A percentile compares a stretch with the other conserved stretches of the same genome.
Evolutionary conservation across 805 yeast species (phyloP).

Genomic region (Candida manassasensis): DNA sequence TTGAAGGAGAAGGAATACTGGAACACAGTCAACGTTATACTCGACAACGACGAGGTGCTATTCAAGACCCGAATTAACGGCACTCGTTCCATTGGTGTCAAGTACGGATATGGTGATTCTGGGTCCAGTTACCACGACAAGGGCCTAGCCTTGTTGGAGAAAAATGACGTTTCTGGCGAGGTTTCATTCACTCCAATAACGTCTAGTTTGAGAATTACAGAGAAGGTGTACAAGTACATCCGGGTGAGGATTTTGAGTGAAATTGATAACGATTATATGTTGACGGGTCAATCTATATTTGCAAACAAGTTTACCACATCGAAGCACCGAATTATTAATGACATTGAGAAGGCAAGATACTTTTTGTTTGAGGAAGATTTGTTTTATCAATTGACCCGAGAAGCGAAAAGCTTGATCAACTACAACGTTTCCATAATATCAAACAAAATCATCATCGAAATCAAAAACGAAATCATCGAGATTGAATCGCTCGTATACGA

Average conservation of each 20-base stretch:
- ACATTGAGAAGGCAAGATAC: slow-evolving; percentile 63
- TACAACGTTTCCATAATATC: slow-evolving; percentile 63
- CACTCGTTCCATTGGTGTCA: slow-evolving; percentile 64
- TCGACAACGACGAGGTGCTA: slow-evolving; percentile 52
- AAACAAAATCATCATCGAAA: slow-evolving; percentile 60
- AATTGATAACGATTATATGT: slow-evolving; percentile 47
- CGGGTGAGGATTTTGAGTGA: slow-evolving; percentile 56
- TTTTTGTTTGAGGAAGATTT: slow-evolving; percentile 86
- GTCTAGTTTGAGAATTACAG: slow-evolving; percentile 29
- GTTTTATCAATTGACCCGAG: slow-evolving; percentile 71
- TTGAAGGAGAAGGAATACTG: slow-evolving; percentile 64
- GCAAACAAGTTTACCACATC: slow-evolving; percentile 8
- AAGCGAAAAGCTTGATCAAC: slow-evolving; percentile 64
- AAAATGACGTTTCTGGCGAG: slow-evolving; percentile 34
- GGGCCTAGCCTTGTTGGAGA: slow-evolving; percentile 70
- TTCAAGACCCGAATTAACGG: slow-evolving; percentile 51
- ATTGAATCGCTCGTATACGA: slow-evolving; percentile 55
- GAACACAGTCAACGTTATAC: slow-evolving; percentile 46
- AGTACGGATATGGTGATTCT: slow-evolving; percentile 87
- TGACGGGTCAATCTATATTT: slow-evolving; percentile 54
- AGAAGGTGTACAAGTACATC: slow-evolving; percentile 43
- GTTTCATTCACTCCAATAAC: slow-evolving; percentile 29
- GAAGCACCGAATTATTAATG: slow-evolving; percentile 36
- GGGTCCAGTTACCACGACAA: slow-evolving; percentile 74
- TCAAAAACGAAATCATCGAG: slow-evolving; percentile 64